Evolutionary conservation across 228 moss, liverwort and hornwort genomes (phyloP).

Genomic region (Sphagnum magellanicum): DNA sequence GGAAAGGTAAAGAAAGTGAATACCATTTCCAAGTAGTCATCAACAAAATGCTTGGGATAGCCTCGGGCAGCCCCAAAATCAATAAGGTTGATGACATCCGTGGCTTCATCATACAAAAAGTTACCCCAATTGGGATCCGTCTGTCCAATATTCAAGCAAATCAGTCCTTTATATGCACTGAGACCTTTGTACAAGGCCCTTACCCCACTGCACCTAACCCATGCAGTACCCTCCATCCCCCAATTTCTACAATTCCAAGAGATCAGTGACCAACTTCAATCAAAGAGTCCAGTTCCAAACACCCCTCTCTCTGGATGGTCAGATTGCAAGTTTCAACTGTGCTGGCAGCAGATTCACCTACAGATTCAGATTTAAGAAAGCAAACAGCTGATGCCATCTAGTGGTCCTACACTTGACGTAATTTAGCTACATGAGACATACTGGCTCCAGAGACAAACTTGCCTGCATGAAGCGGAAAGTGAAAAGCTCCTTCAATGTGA

Average conservation of each 20-base stretch:
- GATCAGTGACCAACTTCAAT: neutral
- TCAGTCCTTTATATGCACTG: no score
- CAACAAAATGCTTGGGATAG: slow-evolving; percentile 72
- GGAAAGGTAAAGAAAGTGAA: neutral
- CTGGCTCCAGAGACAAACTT: slow-evolving; percentile 13
- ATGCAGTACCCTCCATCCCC: no score
- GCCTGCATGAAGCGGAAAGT: slow-evolving; percentile 95
- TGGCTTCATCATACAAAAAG: slow-evolving; percentile 82
- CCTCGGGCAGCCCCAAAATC: slow-evolving; percentile 96
- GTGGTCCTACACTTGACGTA: no score
- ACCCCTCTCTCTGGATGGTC: neutral
- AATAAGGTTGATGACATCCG: slow-evolving; percentile 77
- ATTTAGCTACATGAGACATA: no score
- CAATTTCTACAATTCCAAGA: no score
- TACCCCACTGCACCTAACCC: no score
- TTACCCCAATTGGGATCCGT: slow-evolving; percentile 99
- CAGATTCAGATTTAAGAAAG: neutral
- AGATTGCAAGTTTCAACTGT: neutral
- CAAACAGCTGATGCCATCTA: no score
- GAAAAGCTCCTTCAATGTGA: slow-evolving; percentile 88
- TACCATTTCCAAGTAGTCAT: slow-evolving; percentile 93
- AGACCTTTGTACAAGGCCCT: no score
- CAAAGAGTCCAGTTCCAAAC: no score
- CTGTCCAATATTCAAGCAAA: slow-evolving; percentile 16
- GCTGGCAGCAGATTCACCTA: neutral